These are phyloP conservation scores for Talaromyces funiculosus DNA, from an alignment of 2,329 filamentous ascomycete genomes.

Conservation along the genomic window DNA sequence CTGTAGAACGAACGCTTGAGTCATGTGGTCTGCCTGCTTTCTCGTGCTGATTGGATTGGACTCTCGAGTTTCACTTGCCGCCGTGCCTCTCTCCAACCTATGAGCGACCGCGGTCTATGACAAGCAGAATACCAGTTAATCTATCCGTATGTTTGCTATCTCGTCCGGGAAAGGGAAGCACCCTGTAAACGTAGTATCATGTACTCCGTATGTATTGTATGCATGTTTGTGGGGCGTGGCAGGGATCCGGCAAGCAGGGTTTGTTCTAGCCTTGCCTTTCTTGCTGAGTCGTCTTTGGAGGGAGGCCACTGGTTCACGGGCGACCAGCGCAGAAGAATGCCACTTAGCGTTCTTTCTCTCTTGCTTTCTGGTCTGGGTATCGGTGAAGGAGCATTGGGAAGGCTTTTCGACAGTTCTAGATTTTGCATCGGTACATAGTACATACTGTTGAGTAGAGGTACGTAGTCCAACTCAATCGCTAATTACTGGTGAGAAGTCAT, in stretches of 20 bases:
- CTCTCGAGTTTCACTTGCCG: neutral
- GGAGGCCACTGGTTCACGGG: slow-evolving; percentile 10
- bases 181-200: neutral
- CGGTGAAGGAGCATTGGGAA: neutral
- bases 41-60: neutral
- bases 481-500: neutral
- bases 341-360: neutral
- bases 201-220: slow-evolving; percentile 10
- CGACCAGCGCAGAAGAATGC: slow-evolving; percentile 8
- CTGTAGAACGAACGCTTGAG: neutral
- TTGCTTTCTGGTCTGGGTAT: neutral
- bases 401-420: neutral
- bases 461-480: neutral
- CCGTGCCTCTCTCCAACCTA: neutral
- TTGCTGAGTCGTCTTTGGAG: neutral
- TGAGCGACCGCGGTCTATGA: neutral
- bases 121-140: neutral
- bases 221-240: slow-evolving; percentile 1
- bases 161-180: neutral
- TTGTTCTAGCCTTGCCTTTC: slow-evolving; percentile 4
- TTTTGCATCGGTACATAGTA: neutral
- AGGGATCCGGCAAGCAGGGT: slow-evolving; percentile 3
- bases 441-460: too few species aligned
- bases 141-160: neutral
- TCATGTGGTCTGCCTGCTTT: neutral